A percentile compares a stretch with the other conserved stretches of the same genome.
These are phyloP conservation scores for Colletotrichum cordylinicola DNA, from an alignment of 2,329 filamentous ascomycete genomes.

Conservation along the genomic window DNA sequence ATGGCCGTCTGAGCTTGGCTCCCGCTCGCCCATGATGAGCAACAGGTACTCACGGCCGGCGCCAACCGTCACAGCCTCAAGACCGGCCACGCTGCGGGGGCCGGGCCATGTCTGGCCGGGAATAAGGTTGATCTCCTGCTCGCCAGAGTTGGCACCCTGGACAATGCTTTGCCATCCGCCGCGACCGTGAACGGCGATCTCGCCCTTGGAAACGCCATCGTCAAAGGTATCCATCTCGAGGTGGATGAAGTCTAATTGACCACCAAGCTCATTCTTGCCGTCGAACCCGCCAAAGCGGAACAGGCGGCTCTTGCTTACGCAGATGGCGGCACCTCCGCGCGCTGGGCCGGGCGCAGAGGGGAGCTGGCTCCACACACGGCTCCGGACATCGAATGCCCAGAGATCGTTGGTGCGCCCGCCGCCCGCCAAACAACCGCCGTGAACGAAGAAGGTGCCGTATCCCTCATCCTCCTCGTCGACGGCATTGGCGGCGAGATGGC, in stretches of 20 bases:
- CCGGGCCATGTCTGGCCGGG: constrained; percentile 52
- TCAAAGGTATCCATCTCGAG: constrained; percentile 62
- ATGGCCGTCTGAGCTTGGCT: constrained; percentile 54
- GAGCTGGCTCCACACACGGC: constrained; percentile 70
- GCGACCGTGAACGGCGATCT: constrained; percentile 55
- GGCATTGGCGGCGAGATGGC: constrained; percentile 61
- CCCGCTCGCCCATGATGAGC: constrained; percentile 64
- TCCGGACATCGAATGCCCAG: constrained; percentile 77
- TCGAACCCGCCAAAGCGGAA: constrained; percentile 86
- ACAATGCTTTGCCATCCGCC: constrained; percentile 61
- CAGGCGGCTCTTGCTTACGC: constrained; percentile 66
- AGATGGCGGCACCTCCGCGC: constrained; percentile 72
- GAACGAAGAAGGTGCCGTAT: constrained; percentile 74
- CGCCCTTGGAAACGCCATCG: constrained; percentile 52
- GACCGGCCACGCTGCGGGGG: constrained; percentile 56
- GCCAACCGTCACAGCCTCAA: constrained; percentile 63
- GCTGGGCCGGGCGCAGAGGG: constrained; percentile 70
- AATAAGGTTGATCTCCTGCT: constrained; percentile 40
- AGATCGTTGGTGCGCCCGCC: constrained; percentile 70
- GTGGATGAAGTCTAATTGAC: constrained; percentile 70
- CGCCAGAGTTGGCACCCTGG: constrained; percentile 36
- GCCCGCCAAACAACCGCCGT: constrained; percentile 74
- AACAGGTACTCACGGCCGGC: constrained; percentile 68
- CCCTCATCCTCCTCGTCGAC: constrained; percentile 67
- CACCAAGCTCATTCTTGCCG: constrained; percentile 72